Base-by-base conservation (phyloP, 1,284 basidiomycete genomes). In the Heterobasidion occidentale region DNA sequence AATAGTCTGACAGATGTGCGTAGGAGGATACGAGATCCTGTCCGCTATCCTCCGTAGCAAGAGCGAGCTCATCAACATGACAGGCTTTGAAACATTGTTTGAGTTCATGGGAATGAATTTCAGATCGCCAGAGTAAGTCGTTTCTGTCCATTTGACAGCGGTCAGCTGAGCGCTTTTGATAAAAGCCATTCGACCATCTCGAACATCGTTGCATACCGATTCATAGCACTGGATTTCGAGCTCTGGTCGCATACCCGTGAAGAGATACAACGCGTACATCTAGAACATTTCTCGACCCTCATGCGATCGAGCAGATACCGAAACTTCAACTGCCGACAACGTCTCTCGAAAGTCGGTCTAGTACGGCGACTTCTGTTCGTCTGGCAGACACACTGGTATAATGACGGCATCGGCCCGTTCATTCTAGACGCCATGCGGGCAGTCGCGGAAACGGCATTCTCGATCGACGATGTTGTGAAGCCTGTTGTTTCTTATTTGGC, bases 11-110 rank as follows among this genome's bases (percentile, higher is more conserved):
- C 52, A 49, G 42, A 7, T 11, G 17, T 44, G n/a, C 50, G 52
- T 61, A 94, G 92, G 85, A 57, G 92, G 92, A 11, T 98, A 95
- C 65, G 94, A 97, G 57, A 84, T 94, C 38, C 76, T 98, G 4
- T 84, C 85, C 1, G 80, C 82, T 36, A 83, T 92, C 20, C 74
- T 98, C 15, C 77, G 86, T 27, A 75, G 76, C 44, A 96, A 95
- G 68, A 77, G 80, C 34, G 75, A 78, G n/a, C 67, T 93, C 54
- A 82, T 98, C 67, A 90, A 92, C 64, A 75, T 86, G 65, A 83
- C 84, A 0, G 78, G 85, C 6, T 89, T 90, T 60, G 86, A 90
- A 63, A 85, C 83, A 0, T 65, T 98, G 3, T 89, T 95, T 62
- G 83, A 88, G 64, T 92, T 94, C 62, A 68, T 94, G 19, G 94